phyloP scores from a whole-genome alignment of 1,284 basidiomycete genomes.

The Rhodotorula sp. region DNA sequence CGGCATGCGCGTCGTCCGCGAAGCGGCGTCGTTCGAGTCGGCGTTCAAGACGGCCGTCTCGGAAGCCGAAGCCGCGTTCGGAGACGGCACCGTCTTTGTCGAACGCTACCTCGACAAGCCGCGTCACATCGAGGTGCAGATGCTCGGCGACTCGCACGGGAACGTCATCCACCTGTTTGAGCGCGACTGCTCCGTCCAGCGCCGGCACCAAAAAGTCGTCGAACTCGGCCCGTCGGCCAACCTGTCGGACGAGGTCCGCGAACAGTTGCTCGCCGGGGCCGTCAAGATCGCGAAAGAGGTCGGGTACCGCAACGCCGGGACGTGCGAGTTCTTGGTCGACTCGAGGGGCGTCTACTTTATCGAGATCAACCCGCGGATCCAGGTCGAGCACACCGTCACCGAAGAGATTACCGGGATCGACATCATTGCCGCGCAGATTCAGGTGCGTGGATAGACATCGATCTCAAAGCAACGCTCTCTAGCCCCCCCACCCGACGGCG shows the following conservation, averaged over 20 bases:
- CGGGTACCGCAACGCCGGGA: constrained; percentile 93
- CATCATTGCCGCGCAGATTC: constrained; percentile 94
- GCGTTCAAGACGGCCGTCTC: constrained; percentile 90
- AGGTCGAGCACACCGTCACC: constrained; percentile 87
- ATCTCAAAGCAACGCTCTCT: background rate
- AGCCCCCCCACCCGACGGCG: background rate
- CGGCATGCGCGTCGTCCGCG: constrained; percentile 97
- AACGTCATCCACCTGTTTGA: constrained; percentile 97
- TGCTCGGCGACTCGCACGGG: constrained; percentile 80
- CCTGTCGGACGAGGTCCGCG: constrained; percentile 84
- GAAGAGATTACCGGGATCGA: constrained; percentile 99
- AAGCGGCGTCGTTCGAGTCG: constrained; percentile 84
- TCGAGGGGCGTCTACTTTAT: constrained; percentile 98
- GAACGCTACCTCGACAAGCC: constrained; percentile 87
- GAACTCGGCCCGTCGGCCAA: constrained; percentile 97
- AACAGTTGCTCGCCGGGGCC: constrained; percentile 84
- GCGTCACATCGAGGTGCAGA: constrained; percentile 9
- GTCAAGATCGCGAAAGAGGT: constrained; percentile 91
- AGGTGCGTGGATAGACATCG: constrained; percentile 3
- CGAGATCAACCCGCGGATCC: constrained; percentile 84
- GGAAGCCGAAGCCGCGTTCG: constrained; percentile 95
- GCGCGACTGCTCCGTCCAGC: constrained; percentile 97
- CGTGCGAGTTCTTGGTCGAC: constrained; percentile 78
- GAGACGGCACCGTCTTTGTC: constrained; percentile 97
- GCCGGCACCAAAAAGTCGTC: constrained; percentile 97